Evolutionary conservation across 805 yeast species (phyloP).

Genomic region (Blastobotrys attinorum): DNA sequence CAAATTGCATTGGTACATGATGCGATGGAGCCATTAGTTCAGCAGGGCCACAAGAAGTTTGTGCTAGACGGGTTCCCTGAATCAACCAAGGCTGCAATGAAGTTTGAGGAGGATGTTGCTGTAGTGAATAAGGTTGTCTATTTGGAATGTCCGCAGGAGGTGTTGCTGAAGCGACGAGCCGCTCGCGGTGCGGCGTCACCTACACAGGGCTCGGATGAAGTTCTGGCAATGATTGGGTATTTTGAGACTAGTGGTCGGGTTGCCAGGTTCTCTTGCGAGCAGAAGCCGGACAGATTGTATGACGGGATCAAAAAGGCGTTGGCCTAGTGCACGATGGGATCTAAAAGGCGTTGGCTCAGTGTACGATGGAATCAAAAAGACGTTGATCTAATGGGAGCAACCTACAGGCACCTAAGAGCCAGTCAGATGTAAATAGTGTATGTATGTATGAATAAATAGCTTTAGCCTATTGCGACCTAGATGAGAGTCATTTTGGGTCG

Average conservation of each 20-base stretch:
- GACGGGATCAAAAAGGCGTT: conserved; percentile 59
- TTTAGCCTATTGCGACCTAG: too few relatives aligned
- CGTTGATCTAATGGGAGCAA: too few relatives aligned
- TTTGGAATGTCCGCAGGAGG: conserved; percentile 41
- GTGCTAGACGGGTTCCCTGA: conserved; percentile 89
- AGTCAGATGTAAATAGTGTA: too few relatives aligned
- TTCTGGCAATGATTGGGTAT: conserved; percentile 6
- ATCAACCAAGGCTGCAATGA: conserved; percentile 87
- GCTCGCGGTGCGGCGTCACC: too few relatives aligned
- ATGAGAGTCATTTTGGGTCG: too few relatives aligned
- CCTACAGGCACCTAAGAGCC: too few relatives aligned
- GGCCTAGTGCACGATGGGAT: not conserved
- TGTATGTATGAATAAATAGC: too few relatives aligned
- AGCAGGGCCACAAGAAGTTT: conserved; percentile 48
- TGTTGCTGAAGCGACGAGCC: conserved; percentile 46
- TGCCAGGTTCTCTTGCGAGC: conserved; percentile 69
- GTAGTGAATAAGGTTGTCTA: conserved; percentile 10
- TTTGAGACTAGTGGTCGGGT: conserved; percentile 8
- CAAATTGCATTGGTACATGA: conserved; percentile 70
- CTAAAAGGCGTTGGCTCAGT: not conserved
- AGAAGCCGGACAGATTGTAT: conserved; percentile 73
- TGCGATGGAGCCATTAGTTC: conserved; percentile 46
- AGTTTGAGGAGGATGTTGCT: conserved; percentile 57
- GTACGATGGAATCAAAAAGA: too few relatives aligned
- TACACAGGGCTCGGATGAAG: conserved; percentile 2